Evolutionary conservation across 2,329 filamentous ascomycete species (phyloP).

Genomic region (Camillea tinctor): DNA sequence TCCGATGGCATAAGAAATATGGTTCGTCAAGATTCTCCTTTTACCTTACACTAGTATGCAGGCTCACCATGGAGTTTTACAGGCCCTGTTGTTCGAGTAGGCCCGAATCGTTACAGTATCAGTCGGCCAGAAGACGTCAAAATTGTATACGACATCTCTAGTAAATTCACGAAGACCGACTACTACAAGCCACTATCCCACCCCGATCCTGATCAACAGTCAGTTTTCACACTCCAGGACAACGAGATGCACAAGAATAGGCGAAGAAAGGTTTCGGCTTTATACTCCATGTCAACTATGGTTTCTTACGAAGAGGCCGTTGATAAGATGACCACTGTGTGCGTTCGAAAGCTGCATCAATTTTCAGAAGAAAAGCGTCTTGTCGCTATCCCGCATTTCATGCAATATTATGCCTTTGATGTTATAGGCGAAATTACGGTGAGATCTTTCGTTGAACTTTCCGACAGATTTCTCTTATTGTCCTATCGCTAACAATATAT

Average conservation of each 20-base stretch:
- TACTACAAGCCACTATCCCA: conserved; percentile 32
- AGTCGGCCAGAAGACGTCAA: conserved; percentile 40
- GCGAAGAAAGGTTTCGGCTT: conserved; percentile 29
- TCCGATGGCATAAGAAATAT: conserved; percentile 22
- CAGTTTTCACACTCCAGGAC: conserved; percentile 31
- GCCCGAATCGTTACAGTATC: conserved; percentile 47
- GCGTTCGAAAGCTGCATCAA: conserved; percentile 29
- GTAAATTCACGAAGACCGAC: conserved; percentile 32
- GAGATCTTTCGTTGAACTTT: too few relatives aligned
- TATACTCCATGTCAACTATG: conserved; percentile 34
- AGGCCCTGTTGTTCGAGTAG: conserved; percentile 44
- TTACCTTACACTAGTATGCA: too few relatives aligned
- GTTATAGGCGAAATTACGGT: conserved; percentile 30
- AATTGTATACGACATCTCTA: conserved; percentile 41
- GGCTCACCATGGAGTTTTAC: too few relatives aligned
- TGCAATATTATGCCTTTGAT: conserved; percentile 42
- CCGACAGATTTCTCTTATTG: too few relatives aligned
- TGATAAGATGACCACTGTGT: conserved; percentile 31
- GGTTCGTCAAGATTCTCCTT: too few relatives aligned
- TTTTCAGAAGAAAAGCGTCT: conserved; percentile 10
- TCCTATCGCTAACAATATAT: too few relatives aligned
- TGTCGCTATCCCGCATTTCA: conserved; percentile 24
- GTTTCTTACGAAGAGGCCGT: conserved; percentile 36
- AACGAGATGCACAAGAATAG: conserved; percentile 27
- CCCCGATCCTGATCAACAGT: conserved; percentile 15